Evolutionary conservation across 495 filamentous ascomycete genomes (phyloP).

Genomic region (Daldinia caldariorum): DNA sequence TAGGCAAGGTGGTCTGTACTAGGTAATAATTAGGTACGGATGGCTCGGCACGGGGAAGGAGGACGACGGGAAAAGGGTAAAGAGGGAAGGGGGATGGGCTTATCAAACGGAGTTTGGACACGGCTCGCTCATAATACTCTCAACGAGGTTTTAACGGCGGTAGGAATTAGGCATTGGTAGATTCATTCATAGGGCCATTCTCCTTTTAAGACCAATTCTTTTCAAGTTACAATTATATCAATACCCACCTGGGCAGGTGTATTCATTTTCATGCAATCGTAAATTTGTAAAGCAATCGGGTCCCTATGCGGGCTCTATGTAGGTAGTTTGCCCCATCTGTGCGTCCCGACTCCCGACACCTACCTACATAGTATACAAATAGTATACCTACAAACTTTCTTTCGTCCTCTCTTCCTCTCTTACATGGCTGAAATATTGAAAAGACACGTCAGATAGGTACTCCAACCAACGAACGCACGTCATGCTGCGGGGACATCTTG

Average conservation of each 20-base stretch:
- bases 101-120: slow-evolving; percentile 24
- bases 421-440: slow-evolving; percentile 27
- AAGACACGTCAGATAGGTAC: slow-evolving; percentile 30
- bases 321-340: background rate
- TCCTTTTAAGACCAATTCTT: background rate
- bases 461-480: slow-evolving; percentile 24
- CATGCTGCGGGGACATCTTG: slow-evolving; percentile 22
- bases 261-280: background rate
- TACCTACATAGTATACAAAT: too few relatives aligned
- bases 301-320: background rate
- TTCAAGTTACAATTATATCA: background rate
- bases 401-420: background rate
- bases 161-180: background rate
- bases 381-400: too few relatives aligned
- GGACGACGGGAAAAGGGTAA: background rate
- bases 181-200: background rate
- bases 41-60: background rate
- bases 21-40: slow-evolving; percentile 16
- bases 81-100: background rate
- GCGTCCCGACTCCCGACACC: slow-evolving; percentile 5
- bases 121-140: background rate
- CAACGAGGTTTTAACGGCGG: background rate
- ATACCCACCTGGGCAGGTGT: too few relatives aligned
- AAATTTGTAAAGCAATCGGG: background rate
- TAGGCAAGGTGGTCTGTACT: slow-evolving; percentile 6